A percentile compares a stretch with the other conserved stretches of the same genome.
These are phyloP conservation scores for Didymosphaeria variabile DNA, from an alignment of 2,329 filamentous ascomycete genomes.

Conservation along the genomic window DNA sequence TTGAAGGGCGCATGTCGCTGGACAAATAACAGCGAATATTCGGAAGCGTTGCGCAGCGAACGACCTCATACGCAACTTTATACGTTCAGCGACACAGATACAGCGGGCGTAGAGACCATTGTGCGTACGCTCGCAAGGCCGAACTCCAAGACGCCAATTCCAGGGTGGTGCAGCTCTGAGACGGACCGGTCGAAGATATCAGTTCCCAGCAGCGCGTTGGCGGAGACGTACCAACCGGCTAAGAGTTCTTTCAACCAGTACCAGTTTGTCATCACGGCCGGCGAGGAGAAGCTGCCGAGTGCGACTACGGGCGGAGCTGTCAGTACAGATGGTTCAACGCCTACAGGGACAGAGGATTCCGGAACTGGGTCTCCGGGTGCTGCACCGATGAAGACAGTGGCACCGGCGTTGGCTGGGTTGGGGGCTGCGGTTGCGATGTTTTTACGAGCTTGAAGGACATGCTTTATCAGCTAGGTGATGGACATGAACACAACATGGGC, in stretches of 20 bases:
- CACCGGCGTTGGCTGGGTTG: slow-evolving; percentile 4
- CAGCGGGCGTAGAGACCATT: background rate
- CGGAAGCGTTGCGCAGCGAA: background rate
- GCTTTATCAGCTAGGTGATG: background rate
- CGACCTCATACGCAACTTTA: background rate
- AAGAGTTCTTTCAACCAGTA: background rate
- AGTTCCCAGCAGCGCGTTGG: background rate
- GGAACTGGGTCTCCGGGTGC: background rate
- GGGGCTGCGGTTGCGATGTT: slow-evolving; percentile 9
- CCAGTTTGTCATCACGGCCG: background rate
- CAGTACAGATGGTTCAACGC: background rate
- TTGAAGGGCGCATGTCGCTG: background rate
- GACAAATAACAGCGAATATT: background rate
- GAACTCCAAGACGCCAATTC: background rate
- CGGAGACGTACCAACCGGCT: background rate
- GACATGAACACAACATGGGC: background rate
- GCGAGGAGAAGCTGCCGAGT: slow-evolving; percentile 9
- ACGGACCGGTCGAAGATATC: background rate
- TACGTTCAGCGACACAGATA: background rate
- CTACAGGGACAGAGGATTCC: background rate
- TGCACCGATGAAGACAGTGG: slow-evolving; percentile 8
- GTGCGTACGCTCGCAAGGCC: background rate
- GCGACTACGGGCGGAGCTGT: slow-evolving; percentile 3
- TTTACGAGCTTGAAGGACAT: background rate
- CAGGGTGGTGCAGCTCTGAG: background rate